phyloP scores from a whole-genome alignment of 495 filamentous ascomycete species.

The Mytilinidion resinicola region DNA sequence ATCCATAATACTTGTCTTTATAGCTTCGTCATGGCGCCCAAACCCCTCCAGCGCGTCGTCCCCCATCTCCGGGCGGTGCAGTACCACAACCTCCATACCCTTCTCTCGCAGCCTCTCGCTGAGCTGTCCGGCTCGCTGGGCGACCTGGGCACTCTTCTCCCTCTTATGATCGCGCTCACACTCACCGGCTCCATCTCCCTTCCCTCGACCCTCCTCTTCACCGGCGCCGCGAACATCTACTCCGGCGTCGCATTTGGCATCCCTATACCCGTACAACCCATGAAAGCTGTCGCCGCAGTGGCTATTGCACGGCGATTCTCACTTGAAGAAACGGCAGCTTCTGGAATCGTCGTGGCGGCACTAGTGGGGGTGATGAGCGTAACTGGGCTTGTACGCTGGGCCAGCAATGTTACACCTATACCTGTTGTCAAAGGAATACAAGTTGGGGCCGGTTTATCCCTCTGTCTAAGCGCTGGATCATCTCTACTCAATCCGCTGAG shows the following conservation, averaged over 20 bases:
- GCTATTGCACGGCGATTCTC: conserved; percentile 64
- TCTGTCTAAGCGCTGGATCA: conserved; percentile 67
- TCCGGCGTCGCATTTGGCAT: conserved; percentile 80
- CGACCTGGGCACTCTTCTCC: conserved; percentile 85
- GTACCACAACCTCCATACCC: conserved; percentile 43
- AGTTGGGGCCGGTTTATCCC: conserved; percentile 76
- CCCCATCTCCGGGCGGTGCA: conserved; percentile 20
- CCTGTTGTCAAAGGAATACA: conserved; percentile 93
- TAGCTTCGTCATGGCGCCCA: not conserved
- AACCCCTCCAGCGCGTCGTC: not conserved
- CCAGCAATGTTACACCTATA: conserved; percentile 65
- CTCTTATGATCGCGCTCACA: conserved; percentile 77
- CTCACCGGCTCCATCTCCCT: conserved; percentile 69
- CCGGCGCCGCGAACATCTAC: conserved; percentile 75
- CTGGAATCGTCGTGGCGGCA: conserved; percentile 67
- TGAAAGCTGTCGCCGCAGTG: conserved; percentile 78
- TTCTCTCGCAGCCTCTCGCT: conserved; percentile 54
- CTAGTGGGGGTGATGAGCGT: conserved; percentile 69
- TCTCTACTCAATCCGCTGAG: conserved; percentile 53
- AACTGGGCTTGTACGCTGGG: conserved; percentile 66
- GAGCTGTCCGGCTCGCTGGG: conserved; percentile 89
- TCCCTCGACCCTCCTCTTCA: conserved; percentile 77
- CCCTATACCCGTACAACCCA: conserved; percentile 69
- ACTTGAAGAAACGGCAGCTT: conserved; percentile 63
- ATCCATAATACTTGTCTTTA: too few relatives aligned